Base-by-base conservation (phyloP, 768 basidiomycete species). In the Amanita polypyramis region DNA sequence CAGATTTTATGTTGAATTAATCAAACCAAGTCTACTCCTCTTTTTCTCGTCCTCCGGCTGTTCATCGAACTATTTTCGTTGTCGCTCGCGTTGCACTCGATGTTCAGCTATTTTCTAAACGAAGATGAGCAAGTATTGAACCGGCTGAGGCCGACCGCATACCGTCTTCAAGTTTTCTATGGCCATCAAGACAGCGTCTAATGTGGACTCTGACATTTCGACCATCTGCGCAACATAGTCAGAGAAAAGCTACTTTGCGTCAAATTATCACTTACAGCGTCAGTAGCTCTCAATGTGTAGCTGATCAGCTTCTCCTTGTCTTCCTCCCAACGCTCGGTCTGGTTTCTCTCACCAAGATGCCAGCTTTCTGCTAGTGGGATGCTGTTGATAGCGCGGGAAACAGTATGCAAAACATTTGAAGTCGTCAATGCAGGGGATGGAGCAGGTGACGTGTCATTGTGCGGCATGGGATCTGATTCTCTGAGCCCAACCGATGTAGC, bases 161-260 rank as follows among this genome's bases (percentile, higher is more conserved):
- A 84, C 82, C 12, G 65, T 64, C 64, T 80, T 85, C 47, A 86
- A 63, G 27, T 70, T 64, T 55, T 83, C 75, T 40, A 82, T 71
- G 0, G 72, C 75, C 19, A 62, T 58, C 43, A 84, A 60, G 36
- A 85, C 70, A 17, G 73, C 70, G 38, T 83, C 82, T 14, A 87
- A 72, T 0, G 82, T 80, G 12, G 73, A 70, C 58, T 86, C 85
- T 2, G 83, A 83, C 50, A 85, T 58, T 43, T 83, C 80, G 6
- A 66, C 64, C 65, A 81, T 73, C 84, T 82, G 50, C 4, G 48
- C 33, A 20, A 54, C 39, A 39, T n/a, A 14, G 30, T 17, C 21
- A 44, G 36, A 30, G 39, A 4, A 45, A 39, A 5, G 45, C 17
- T 34, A n/a, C 11, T 21, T 25, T 33, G 32, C 29, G 25, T 40